Evolutionary conservation across 805 yeast species (phyloP), one percentile per base, ranked within the genome.

Genomic region (Phaffomyces thermotolerans): DNA sequence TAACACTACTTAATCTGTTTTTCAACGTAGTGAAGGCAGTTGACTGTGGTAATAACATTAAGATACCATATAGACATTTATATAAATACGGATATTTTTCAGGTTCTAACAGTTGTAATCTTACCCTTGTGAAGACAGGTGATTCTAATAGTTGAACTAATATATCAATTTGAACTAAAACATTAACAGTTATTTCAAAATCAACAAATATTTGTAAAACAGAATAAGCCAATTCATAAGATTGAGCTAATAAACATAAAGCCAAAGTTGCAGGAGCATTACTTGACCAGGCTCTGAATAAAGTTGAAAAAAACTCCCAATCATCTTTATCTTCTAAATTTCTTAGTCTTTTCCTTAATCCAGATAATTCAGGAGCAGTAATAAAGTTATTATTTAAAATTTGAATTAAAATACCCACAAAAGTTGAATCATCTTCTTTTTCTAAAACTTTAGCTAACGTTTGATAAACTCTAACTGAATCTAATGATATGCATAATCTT

Each of bases 31-130:
- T 79, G 59, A 87, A 93, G 0, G 98, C 95, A 12, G 86, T 75
- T 0, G 96, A 87, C 60, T 93, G 99, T 0, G 99, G 99, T 40
- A 93, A 64, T 6, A 93, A 72, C 99, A 93, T 93, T 46, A 93
- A 68, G 27, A 93, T 74, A 2, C 98, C 99, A 60, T 88, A 93
- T 27, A 93, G 72, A 42, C 96, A 85, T 58, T 88, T 87, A 70
- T 83, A 86, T 30, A 93, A 66, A 55, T 75, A 84, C 1, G 95
- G 95, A 58, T 84, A 75, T 49, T 75, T 77, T 39, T 81, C 86
- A 1, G 96, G 96, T 56, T 87, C 95, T 38, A 93, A 67, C n/a
- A 93, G 67, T 62, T 91, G 96, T 43, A 93, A 67, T 46, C 99
- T 75, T 50, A 90, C 71, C 53, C 84, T 80, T 17, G 95, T 82